phyloP scores from a whole-genome alignment of 805 yeast genomes.

The Nakazawaea peltata region DNA sequence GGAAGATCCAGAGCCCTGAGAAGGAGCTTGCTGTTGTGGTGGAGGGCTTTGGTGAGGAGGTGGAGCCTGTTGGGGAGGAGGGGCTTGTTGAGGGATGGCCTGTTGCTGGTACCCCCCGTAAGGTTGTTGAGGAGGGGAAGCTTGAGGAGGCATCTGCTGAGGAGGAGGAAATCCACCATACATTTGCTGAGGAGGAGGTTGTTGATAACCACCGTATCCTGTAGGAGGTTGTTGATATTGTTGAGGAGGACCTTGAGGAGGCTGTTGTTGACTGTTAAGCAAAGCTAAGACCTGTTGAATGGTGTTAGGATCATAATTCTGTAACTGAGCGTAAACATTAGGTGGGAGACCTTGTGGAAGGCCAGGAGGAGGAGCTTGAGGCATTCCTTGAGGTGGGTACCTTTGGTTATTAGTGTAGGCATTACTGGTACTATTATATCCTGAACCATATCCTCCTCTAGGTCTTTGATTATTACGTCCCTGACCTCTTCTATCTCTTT shows the following conservation, averaged over 20 bases:
- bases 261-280: slow-evolving; percentile 17
- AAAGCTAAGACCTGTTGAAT: slow-evolving; percentile 23
- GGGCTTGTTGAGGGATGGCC: slow-evolving; percentile 5
- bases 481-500: slow-evolving; percentile 1
- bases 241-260: slow-evolving; percentile 7
- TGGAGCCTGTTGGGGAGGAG: slow-evolving; percentile 8
- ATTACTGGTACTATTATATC: slow-evolving; percentile 10
- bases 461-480: background rate
- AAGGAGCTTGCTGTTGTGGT: slow-evolving; percentile 9
- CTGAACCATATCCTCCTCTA: slow-evolving; percentile 2
- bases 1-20: slow-evolving; percentile 18
- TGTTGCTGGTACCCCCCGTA: slow-evolving; percentile 7
- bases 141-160: slow-evolving; percentile 4
- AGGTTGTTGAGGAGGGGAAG: slow-evolving; percentile 8
- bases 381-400: slow-evolving; percentile 3
- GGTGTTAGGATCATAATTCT: slow-evolving; percentile 22
- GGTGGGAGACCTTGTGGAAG: slow-evolving; percentile 12
- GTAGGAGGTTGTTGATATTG: background rate
- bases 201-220: slow-evolving; percentile 9
- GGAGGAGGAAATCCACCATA: background rate
- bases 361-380: slow-evolving; percentile 1
- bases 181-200: slow-evolving; percentile 13
- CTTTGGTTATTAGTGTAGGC: slow-evolving; percentile 13
- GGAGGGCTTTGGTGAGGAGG: slow-evolving; percentile 10
- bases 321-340: slow-evolving; percentile 10